Base-by-base conservation (phyloP, 805 yeast species). In the Scheffersomyces stipitis region DNA sequence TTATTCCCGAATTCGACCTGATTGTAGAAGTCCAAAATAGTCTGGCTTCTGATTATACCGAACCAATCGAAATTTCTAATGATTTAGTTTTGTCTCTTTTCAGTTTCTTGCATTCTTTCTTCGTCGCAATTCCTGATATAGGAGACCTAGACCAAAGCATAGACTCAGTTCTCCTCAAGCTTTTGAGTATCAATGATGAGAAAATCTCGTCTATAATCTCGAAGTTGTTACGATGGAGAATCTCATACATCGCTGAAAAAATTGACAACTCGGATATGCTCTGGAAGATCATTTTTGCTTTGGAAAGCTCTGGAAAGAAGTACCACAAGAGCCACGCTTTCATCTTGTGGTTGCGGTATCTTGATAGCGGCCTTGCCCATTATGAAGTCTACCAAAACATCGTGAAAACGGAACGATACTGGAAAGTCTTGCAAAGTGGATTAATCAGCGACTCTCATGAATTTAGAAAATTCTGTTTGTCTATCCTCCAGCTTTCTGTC, bases 391-490 rank as follows among this genome's bases (percentile, higher is more conserved):
- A 60, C 31, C 74, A 71, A 35, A 20, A 33, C 1, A 33, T 62
- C 2, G 26, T 71, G 1, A 42, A 46, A 16, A 24, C 40, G 5
- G 60, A 60, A 2, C 44, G 48, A 1, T 59, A 58, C 39, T 86
- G 95, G 93, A 32, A 41, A 3, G 49, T 52, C 10, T 53, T 86
- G 15, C 86, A 83, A 49, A 45, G 46, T 17, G 83, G 86, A 2
- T 58, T 86, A 27, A 68, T 72, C 12, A 71, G 79, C 37, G 49
- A 57, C 2, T 62, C 73, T 1, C 89, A 84, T 50, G 95, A 86
- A 40, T 78, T 73, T 38, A 73, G 86, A 34, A 88, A 87, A 54
- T 78, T 78, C 51, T 69, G 82, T 9, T 59, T 87, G 18, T 80
- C 90, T 0, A 75, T 86, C 12, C 53, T 87, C 23, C 81, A 81